Evolutionary conservation across 1,139 yeast species (phyloP), one percentile per base, ranked within the genome.

Genomic region (Sugiyamaella paludigena): DNA sequence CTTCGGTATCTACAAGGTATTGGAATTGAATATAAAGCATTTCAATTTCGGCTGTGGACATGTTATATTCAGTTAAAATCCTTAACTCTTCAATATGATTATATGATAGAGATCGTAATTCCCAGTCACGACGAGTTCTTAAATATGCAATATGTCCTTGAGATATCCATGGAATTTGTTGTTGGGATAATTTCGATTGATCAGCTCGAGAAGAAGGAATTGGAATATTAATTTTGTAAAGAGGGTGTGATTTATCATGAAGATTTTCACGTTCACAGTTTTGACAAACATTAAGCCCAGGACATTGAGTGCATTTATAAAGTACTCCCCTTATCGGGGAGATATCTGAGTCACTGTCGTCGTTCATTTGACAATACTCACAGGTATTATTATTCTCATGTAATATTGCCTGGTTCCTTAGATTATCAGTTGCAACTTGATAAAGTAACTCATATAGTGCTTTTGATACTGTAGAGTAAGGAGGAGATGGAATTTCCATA

Each of bases 1-100:
- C 36, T 26, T 40, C 36, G 15, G 42, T 40, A 34, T 58, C 59
- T 5, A 55, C 57, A 16, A 63, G 52, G 16, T 57, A 51, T 33
- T 48, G 48, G 48, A 59, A 63, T 48, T 62, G 64, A 16, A 58
- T 61, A 36, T 56, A 58, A 26, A 62, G 50, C 6, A 63, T 62
- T 34, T 55, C 61, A 9, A 61, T 50, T 27, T 62, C 64, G 11
- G 55, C 49, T 11, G 51, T 34, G 7, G 52, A 46, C 51, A 57
- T 42, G 19, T 37, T 31, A 29, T 36, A 26, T 29, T 36, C 31
- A 11, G 36, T 42, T 9, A 38, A 36, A 6, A 38, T 28, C 16
- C 36, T 34, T 12, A 48, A 35, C 33, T 31, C 31, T 29, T 48
- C 51, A 40, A 48, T 43, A 16, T 46, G 41, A 9, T 48, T 48